phyloP scores from a whole-genome alignment of 371 early-diverging fungal species.

The Amoeboradix gromovi region DNA sequence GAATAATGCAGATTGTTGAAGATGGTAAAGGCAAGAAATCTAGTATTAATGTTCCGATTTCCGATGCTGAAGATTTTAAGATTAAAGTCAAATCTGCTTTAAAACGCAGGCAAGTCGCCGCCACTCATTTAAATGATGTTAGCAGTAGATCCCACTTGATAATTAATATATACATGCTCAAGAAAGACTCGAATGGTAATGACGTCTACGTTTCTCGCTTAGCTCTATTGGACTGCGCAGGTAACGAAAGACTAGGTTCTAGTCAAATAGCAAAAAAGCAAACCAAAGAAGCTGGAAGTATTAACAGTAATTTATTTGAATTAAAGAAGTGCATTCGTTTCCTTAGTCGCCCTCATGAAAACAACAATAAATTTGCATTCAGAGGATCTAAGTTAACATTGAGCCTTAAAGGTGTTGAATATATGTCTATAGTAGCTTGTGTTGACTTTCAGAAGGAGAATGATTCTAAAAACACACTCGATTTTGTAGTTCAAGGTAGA shows the following conservation, averaged over 20 bases:
- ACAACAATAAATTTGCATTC: no score
- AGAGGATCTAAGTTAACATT: no score
- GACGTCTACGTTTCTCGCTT: constrained; percentile 45
- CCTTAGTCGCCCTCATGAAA: no score
- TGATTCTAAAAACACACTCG: no score
- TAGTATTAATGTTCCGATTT: constrained; percentile 33
- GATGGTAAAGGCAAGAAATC: constrained; percentile 46
- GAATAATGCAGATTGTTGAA: constrained; percentile 24
- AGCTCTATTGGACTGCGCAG: constrained; percentile 90
- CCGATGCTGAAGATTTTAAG: not conserved
- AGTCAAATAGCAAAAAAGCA: constrained; percentile 60
- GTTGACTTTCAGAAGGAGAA: no score
- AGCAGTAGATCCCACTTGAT: constrained; percentile 70
- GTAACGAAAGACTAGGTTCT: constrained; percentile 69
- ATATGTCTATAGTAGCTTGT: no score
- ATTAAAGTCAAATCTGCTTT: not conserved
- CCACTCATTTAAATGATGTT: constrained; percentile 54
- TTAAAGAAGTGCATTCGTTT: not conserved
- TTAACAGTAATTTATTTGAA: not conserved
- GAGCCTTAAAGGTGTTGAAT: no score
- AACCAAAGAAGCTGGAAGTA: constrained; percentile 53
- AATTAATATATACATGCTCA: constrained; percentile 28
- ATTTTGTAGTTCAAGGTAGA: no score
- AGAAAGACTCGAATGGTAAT: constrained; percentile 3
- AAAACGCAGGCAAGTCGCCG: constrained; percentile 42